phyloP scores from a whole-genome alignment of 1,284 basidiomycete genomes.

The Porodaedalea pini region DNA sequence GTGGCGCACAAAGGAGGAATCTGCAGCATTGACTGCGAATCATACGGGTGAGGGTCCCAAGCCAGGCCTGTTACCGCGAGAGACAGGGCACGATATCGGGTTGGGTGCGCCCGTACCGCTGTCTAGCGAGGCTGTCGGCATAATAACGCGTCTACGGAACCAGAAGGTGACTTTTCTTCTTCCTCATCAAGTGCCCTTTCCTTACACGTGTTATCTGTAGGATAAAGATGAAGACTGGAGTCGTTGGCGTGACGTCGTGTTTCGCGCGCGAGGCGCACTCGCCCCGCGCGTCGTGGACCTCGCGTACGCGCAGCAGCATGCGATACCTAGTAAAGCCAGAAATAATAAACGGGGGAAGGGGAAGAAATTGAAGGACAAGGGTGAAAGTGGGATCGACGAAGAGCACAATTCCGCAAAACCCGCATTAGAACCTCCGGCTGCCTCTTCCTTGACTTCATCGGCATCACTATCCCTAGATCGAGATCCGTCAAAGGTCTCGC shows the following conservation, averaged over 20 bases:
- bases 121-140: conserved; percentile 77
- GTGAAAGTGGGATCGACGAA: not conserved
- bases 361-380: not conserved
- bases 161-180: conserved; percentile 58
- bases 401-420: not conserved
- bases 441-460: not conserved
- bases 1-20: conserved; percentile 10
- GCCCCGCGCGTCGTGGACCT: conserved; percentile 44
- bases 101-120: conserved; percentile 84
- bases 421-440: not conserved
- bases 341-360: not conserved
- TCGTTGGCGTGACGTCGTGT: conserved; percentile 82
- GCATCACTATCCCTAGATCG: not conserved
- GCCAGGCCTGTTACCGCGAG: conserved; percentile 56
- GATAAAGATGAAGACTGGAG: conserved; percentile 93
- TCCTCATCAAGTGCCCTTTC: conserved; percentile 14
- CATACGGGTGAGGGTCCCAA: conserved; percentile 31
- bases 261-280: conserved; percentile 63
- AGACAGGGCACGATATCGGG: conserved; percentile 85
- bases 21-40: conserved; percentile 12
- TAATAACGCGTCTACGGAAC: conserved; percentile 82
- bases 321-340: not conserved
- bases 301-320: conserved; percentile 13
- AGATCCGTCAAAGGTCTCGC: not conserved
- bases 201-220: conserved; percentile 32